These are phyloP conservation scores for Hymenoscyphus repandus DNA, from an alignment of 2,329 filamentous ascomycete species.

Conservation along the genomic window DNA sequence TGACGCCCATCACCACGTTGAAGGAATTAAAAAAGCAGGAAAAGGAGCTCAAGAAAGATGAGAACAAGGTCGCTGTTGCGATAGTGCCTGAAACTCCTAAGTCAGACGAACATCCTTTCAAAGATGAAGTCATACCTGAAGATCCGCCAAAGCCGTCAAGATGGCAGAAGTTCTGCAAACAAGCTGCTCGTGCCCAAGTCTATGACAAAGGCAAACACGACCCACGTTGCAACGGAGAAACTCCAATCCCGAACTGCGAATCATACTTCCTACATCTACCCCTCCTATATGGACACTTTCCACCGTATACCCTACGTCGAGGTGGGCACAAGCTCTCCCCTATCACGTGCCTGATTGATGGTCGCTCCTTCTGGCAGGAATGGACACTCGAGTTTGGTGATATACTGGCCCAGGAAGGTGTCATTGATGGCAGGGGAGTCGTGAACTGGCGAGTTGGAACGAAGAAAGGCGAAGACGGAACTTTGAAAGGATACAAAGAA, in stretches of 20 bases:
- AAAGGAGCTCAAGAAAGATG: too few species aligned
- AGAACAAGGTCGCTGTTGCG: background rate
- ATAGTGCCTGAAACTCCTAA: background rate
- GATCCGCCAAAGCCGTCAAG: background rate
- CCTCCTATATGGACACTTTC: constrained; percentile 7
- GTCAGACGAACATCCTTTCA: background rate
- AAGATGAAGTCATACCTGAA: background rate
- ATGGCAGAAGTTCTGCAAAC: background rate
- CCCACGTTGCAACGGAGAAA: constrained; percentile 6
- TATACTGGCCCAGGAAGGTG: constrained; percentile 10
- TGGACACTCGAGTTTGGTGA: constrained; percentile 16
- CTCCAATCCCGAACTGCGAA: background rate
- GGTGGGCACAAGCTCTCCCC: constrained; percentile 9
- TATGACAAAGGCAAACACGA: constrained; percentile 11
- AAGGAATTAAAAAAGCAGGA: background rate
- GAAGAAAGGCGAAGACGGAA: constrained; percentile 11
- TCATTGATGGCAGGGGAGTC: constrained; percentile 14
- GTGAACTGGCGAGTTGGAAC: constrained; percentile 12
- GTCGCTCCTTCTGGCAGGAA: constrained; percentile 1
- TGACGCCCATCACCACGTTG: constrained; percentile 1
- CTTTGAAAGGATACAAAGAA: constrained; percentile 12
- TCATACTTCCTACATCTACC: constrained; percentile 16
- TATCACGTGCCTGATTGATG: constrained; percentile 5
- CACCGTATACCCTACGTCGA: constrained; percentile 13
- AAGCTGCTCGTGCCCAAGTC: constrained; percentile 6